phyloP scores from a whole-genome alignment of 2,329 filamentous ascomycete species.

The Clarireedia hainanense region DNA sequence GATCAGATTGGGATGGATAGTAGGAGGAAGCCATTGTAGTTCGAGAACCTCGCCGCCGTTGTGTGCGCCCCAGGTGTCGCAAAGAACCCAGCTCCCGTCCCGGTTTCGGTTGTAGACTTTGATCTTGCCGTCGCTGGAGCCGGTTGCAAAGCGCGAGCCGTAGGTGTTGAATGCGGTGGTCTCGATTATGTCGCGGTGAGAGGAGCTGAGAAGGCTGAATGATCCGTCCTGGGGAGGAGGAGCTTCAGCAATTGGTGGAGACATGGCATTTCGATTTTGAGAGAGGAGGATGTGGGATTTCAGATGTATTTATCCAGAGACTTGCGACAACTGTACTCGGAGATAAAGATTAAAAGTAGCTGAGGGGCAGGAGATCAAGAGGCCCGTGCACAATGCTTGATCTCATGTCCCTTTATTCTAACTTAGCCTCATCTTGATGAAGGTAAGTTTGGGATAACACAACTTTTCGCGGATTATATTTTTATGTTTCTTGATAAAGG shows the following conservation, averaged over 20 bases:
- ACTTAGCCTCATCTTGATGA: too few species aligned
- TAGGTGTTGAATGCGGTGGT: constrained; percentile 81
- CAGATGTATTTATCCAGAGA: too few species aligned
- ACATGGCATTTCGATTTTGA: constrained; percentile 7
- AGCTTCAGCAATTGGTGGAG: constrained; percentile 16
- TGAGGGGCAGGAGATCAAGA: neutral
- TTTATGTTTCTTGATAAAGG: too few species aligned
- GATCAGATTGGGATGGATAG: constrained; percentile 76
- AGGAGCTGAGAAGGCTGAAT: constrained; percentile 55
- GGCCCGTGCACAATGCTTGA: neutral
- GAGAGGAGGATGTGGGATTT: neutral
- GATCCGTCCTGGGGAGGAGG: constrained; percentile 14
- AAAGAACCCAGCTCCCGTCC: constrained; percentile 68
- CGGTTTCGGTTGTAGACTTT: constrained; percentile 83
- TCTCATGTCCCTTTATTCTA: neutral
- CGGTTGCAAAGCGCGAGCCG: constrained; percentile 84
- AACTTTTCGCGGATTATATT: too few species aligned
- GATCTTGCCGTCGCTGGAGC: constrained; percentile 85
- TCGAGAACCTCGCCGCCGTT: constrained; percentile 84
- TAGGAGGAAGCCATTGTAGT: constrained; percentile 90
- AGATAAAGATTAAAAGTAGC: too few species aligned
- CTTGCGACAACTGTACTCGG: too few species aligned
- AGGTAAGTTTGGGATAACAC: too few species aligned
- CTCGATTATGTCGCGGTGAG: constrained; percentile 50
- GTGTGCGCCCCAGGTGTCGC: constrained; percentile 85